Conservation (phyloP, 495 filamentous ascomycete genomes). For the Penicillium psychrofluorescens region DNA sequence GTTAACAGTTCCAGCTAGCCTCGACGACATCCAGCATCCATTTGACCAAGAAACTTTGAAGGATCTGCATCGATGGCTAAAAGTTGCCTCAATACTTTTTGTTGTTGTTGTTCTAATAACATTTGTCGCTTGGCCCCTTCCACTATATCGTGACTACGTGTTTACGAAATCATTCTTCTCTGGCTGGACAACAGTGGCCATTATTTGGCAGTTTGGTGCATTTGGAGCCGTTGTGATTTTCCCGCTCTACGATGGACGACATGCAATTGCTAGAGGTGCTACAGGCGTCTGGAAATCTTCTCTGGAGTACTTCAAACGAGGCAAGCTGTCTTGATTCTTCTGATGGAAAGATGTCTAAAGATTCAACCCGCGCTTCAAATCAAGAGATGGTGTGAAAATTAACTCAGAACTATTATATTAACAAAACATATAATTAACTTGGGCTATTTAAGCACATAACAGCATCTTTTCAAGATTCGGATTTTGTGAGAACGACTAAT, state of each 20-base stretch:
- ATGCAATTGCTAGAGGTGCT: conserved; percentile 18
- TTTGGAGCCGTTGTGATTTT: conserved; percentile 36
- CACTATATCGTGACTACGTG: conserved; percentile 36
- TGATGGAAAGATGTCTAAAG: too few relatives aligned
- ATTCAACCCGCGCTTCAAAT: too few relatives aligned
- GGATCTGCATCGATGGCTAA: conserved; percentile 26
- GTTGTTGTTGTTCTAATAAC: conserved; percentile 32
- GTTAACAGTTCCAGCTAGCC: not conserved
- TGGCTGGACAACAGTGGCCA: conserved; percentile 36
- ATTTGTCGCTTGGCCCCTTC: conserved; percentile 35
- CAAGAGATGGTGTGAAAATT: too few relatives aligned
- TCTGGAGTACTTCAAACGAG: not conserved
- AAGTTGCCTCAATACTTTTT: conserved; percentile 32
- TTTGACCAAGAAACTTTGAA: conserved; percentile 24
- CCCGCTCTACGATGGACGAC: conserved; percentile 40
- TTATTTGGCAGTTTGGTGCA: conserved; percentile 40
- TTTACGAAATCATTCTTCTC: conserved; percentile 40
- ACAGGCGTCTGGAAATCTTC: conserved; percentile 20
- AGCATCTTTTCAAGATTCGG: too few relatives aligned
- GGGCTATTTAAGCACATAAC: too few relatives aligned
- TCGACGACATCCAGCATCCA: conserved; percentile 28
- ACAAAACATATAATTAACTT: too few relatives aligned
- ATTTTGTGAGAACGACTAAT: too few relatives aligned
- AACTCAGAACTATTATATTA: too few relatives aligned
- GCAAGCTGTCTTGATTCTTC: too few relatives aligned